Base-by-base conservation (phyloP, 2,329 filamentous ascomycete genomes). In the Drechslerella coelobrocha region DNA sequence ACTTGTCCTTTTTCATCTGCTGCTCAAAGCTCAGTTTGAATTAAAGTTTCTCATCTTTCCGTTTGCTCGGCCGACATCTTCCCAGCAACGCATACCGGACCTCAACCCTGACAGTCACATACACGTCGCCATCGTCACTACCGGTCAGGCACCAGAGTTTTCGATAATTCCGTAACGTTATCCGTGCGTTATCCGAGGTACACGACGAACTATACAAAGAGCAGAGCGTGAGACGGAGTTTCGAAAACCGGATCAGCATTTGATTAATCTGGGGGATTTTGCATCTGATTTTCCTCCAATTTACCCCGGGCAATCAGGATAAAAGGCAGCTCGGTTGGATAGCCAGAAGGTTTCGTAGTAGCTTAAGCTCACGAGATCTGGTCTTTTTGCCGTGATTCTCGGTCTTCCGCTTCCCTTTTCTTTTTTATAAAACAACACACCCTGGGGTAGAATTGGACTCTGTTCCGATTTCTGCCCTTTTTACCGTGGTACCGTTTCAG, bases 231-330 rank as follows among this genome's bases (percentile, higher is more conserved):
- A n/a, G n/a, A n/a, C n/a, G n/a, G n/a, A n/a, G n/a, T n/a, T n/a
- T n/a, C n/a, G n/a, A n/a, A n/a, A n/a, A n/a, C n/a, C n/a, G n/a
- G n/a, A n/a, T n/a, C n/a, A n/a, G n/a, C n/a, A n/a, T n/a, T n/a
- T n/a, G n/a, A n/a, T n/a, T n/a, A n/a, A n/a, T n/a, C n/a, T n/a
- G n/a, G n/a, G n/a, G n/a, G n/a, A n/a, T n/a, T n/a, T n/a, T n/a
- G n/a, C n/a, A n/a, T n/a, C n/a, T 37, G 31, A 41, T 37, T 56
- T 63, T 66, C 55, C 41, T 45, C 19, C 10, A 31, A 60, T 60
- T 68, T 68, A 68, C 62, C 62, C 62, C 55, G 62, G 62, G 55
- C 60, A 68, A 68, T 68, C 62, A 61, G 62, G 62, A 68, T 68
- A 68, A 68, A 39, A 5, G 17, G 34, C 34, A 14, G 34, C 34